A percentile compares a stretch with the other conserved stretches of the same genome.
phyloP scores from a whole-genome alignment of 441 rosid species.

The Manihot esculenta region DNA sequence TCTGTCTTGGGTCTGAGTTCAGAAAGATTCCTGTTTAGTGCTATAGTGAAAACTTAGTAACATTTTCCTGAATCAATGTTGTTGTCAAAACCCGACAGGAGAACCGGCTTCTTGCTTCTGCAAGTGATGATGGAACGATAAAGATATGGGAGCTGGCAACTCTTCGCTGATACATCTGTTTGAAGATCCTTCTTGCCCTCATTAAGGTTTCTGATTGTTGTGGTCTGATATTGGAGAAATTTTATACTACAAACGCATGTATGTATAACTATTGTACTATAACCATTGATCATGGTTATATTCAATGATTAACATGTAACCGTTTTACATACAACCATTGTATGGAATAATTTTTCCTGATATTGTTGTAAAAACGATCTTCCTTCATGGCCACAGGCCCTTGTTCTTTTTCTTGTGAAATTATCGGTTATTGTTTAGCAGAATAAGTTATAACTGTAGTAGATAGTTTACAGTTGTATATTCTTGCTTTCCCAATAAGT shows the following conservation, averaged over 20 bases:
- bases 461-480: not conserved
- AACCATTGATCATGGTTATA: no score
- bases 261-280: no score
- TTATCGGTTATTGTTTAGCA: slow-evolving; percentile 2
- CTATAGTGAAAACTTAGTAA: no score
- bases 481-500: not conserved
- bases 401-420: not conserved
- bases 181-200: not conserved
- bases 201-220: not conserved
- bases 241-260: no score
- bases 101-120: slow-evolving; percentile 65
- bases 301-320: no score
- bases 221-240: no score
- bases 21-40: no score
- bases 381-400: not conserved
- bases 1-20: no score
- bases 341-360: no score
- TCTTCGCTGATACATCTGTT: slow-evolving; percentile 31
- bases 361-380: not conserved
- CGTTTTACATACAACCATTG: no score
- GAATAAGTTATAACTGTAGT: not conserved
- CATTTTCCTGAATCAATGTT: not conserved
- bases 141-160: slow-evolving; percentile 78
- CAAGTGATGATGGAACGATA: slow-evolving; percentile 79
- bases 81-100: slow-evolving; percentile 45